Evolutionary conservation across 2,329 filamentous ascomycete species (phyloP).

Genomic region (Fusarium proliferatum): DNA sequence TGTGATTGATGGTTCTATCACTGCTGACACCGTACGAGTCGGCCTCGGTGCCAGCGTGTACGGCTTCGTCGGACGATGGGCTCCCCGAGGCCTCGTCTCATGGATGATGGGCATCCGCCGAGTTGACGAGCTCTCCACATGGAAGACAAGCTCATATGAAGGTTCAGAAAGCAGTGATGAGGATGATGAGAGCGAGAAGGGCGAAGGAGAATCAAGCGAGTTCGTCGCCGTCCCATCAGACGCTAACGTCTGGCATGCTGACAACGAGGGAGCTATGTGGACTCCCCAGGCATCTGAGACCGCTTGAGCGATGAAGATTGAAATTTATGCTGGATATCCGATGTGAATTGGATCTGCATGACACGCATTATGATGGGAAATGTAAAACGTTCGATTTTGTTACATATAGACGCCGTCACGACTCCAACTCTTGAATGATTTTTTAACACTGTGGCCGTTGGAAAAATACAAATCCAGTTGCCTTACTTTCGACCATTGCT

Average conservation of each 20-base stretch:
- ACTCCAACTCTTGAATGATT: constrained; percentile 43
- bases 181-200: constrained; percentile 50
- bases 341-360: constrained; percentile 27
- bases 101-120: constrained; percentile 90
- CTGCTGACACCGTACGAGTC: constrained; percentile 75
- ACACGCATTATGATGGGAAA: constrained; percentile 40
- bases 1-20: constrained; percentile 76
- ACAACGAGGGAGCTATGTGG: constrained; percentile 60
- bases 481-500: constrained; percentile 4
- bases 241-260: constrained; percentile 55
- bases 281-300: constrained; percentile 44
- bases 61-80: constrained; percentile 83
- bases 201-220: constrained; percentile 52
- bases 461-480: constrained; percentile 22
- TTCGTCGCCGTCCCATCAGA: constrained; percentile 63
- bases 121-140: constrained; percentile 67
- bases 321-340: constrained; percentile 25
- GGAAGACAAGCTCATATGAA: constrained; percentile 60
- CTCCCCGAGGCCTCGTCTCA: constrained; percentile 80
- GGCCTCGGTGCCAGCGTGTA: constrained; percentile 88
- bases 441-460: background rate
- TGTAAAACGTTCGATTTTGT: constrained; percentile 41
- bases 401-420: constrained; percentile 48
- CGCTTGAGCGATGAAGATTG: constrained; percentile 23
- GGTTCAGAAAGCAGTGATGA: constrained; percentile 52